A percentile compares a stretch with the other conserved stretches of the same genome.
phyloP scores from a whole-genome alignment of 1,139 yeast genomes.

The Taiozyma sp. region DNA sequence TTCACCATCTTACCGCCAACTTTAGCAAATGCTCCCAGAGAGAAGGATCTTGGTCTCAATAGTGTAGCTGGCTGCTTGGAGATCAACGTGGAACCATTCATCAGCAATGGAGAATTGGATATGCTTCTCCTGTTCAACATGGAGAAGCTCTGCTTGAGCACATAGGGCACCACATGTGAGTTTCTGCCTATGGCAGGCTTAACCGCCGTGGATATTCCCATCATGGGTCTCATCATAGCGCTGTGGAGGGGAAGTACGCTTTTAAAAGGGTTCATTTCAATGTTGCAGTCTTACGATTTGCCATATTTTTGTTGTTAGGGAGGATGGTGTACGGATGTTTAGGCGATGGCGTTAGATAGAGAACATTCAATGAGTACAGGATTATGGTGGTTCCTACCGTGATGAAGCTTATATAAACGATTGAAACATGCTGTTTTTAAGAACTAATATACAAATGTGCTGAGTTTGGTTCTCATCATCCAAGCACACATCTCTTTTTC shows the following conservation, averaged over 20 bases:
- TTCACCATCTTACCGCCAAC: slow-evolving; percentile 51
- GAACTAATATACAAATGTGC: not conserved
- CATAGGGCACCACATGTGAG: not conserved
- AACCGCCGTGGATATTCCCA: not conserved
- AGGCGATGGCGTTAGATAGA: not conserved
- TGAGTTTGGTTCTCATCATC: not conserved
- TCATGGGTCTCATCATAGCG: not conserved
- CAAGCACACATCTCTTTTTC: not conserved
- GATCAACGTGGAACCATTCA: not conserved
- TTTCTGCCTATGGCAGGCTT: not conserved
- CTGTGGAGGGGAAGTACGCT: not conserved
- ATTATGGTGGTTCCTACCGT: not conserved
- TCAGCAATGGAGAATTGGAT: not conserved
- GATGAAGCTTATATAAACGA: not conserved
- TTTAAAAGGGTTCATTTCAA: not conserved
- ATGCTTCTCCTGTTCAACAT: not conserved
- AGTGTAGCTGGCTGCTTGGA: not conserved
- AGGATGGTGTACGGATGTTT: not conserved
- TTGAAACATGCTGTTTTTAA: not conserved
- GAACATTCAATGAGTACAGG: not conserved
- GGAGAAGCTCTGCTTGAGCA: not conserved
- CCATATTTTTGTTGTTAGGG: not conserved
- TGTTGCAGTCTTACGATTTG: not conserved
- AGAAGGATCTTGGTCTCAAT: slow-evolving; percentile 12
- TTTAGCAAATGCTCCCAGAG: slow-evolving; percentile 40